Evolutionary conservation across 805 yeast genomes (phyloP).

Genomic region (Hanseniaspora opuntiae): DNA sequence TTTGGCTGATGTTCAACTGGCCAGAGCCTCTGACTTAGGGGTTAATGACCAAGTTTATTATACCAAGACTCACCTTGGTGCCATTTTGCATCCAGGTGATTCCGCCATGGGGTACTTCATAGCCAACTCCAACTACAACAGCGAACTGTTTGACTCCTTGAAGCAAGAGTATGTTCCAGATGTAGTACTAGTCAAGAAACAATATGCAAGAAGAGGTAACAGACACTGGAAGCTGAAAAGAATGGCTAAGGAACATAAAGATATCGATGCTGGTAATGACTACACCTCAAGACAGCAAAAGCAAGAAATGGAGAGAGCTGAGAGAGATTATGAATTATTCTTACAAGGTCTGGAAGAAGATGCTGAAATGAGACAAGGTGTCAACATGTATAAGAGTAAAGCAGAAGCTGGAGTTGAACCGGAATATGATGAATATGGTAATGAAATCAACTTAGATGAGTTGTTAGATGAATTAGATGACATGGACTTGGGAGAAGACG

Average conservation of each 20-base stretch:
- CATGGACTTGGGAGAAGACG: slow-evolving; percentile 60
- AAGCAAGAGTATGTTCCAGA: slow-evolving; percentile 60
- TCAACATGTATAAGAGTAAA: slow-evolving; percentile 70
- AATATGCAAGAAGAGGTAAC: slow-evolving; percentile 66
- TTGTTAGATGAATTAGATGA: slow-evolving; percentile 88
- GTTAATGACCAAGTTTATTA: slow-evolving; percentile 69
- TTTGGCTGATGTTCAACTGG: slow-evolving; percentile 79
- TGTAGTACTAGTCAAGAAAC: slow-evolving; percentile 77
- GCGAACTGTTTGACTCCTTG: slow-evolving; percentile 64
- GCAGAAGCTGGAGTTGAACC: slow-evolving; percentile 32
- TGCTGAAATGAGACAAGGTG: slow-evolving; percentile 77
- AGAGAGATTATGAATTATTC: slow-evolving; percentile 87
- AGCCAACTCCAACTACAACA: slow-evolving; percentile 75
- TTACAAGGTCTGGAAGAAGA: slow-evolving; percentile 96
- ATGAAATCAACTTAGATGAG: slow-evolving; percentile 81
- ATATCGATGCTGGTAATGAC: slow-evolving; percentile 61
- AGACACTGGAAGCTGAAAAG: slow-evolving; percentile 89
- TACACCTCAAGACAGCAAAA: slow-evolving; percentile 54
- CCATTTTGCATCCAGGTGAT: slow-evolving; percentile 90
- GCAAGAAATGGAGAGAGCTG: slow-evolving; percentile 84
- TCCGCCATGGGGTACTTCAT: slow-evolving; percentile 84
- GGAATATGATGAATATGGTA: slow-evolving; percentile 68
- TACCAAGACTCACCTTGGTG: slow-evolving; percentile 86
- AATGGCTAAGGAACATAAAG: slow-evolving; percentile 92
- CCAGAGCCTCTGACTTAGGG: slow-evolving; percentile 82